Base-by-base conservation (phyloP, 2,329 filamentous ascomycete genomes). In the Epichloe amarillans region DNA sequence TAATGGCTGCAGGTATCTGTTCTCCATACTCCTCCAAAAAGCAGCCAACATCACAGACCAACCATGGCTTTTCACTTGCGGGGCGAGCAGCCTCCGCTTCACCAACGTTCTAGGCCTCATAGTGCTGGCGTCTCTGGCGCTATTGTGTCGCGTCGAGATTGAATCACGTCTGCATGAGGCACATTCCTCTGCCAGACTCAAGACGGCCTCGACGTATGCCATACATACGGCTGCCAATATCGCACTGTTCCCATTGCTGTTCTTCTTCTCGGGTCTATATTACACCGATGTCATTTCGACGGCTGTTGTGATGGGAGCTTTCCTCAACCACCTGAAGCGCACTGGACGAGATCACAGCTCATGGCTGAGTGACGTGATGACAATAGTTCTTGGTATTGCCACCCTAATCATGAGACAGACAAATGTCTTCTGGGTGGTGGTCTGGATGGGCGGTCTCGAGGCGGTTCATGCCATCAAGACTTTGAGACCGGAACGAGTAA, bases 251-350 rank as follows among this genome's bases (percentile, higher is more conserved):
- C 93, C 93, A 0, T 80, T 90, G 0, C 66, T 98, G 0, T 96
- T 95, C 73, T 98, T 98, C 75, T 98, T 98, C 67, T 93, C 88
- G 0, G 89, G 81, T 0, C 72, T 98, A 7, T 98, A 95, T 66
- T 98, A 98, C 65, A 98, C 93, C 0, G 93, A 98, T 65, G 77
- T 96, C 3, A 74, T 86, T 47, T 94, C 91, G 0, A 86, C 89
- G 0, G 72, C 86, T 7, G 75, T 82, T 1, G 87, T 96, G 0
- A 69, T 96, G 8, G 64, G 80, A 2, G 79, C 81, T 1, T 93
- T 90, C 61, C 70, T 76, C 37, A 71, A 76, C 50, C 76, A 78
- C 54, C 64, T 82, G 4, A 54, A 61, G 23, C 72, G 78, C 15
- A 55, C 76, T 2, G 66, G 64, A 17, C 52, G 56, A 35, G 54